These are phyloP conservation scores for Secale cereale DNA, from an alignment of 176 grass and related monocot species.

Conservation along the genomic window DNA sequence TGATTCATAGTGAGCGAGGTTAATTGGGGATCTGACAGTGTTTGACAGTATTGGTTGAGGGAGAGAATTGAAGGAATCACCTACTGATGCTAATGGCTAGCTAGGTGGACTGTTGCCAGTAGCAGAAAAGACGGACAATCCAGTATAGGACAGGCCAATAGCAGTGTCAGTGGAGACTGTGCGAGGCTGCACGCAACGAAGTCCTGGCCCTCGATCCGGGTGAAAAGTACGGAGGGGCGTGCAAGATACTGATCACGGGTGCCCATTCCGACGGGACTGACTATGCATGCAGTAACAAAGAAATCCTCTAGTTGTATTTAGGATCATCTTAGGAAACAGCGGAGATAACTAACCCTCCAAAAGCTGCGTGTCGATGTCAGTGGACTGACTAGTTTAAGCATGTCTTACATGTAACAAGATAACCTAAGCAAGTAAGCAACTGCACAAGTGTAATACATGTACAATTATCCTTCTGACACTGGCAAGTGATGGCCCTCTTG, in stretches of 20 bases:
- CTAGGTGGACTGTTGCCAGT: neutral
- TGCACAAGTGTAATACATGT: neutral
- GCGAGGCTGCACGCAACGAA: neutral
- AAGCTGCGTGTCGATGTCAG: constrained; percentile 22
- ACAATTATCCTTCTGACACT: neutral
- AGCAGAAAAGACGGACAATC: neutral
- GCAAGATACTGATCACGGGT: constrained; percentile 13
- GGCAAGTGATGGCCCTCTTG: neutral
- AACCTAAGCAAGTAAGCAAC: neutral
- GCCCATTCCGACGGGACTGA: constrained; percentile 13
- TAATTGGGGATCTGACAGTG: neutral
- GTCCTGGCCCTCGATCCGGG: neutral
- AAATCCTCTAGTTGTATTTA: neutral
- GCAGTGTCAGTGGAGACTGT: neutral
- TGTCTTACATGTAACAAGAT: neutral
- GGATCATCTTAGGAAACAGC: constrained; percentile 33
- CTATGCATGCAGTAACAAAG: constrained; percentile 13
- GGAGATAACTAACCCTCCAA: constrained; percentile 22
- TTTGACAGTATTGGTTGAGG: neutral
- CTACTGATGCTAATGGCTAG: too few species aligned
- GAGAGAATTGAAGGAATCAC: too few species aligned
- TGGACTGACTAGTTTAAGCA: neutral
- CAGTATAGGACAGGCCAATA: neutral
- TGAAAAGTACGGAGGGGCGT: neutral
- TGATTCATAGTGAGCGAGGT: neutral